Evolutionary conservation across 2,329 filamentous ascomycete genomes (phyloP).

Genomic region (Herpotrichia juniperi): DNA sequence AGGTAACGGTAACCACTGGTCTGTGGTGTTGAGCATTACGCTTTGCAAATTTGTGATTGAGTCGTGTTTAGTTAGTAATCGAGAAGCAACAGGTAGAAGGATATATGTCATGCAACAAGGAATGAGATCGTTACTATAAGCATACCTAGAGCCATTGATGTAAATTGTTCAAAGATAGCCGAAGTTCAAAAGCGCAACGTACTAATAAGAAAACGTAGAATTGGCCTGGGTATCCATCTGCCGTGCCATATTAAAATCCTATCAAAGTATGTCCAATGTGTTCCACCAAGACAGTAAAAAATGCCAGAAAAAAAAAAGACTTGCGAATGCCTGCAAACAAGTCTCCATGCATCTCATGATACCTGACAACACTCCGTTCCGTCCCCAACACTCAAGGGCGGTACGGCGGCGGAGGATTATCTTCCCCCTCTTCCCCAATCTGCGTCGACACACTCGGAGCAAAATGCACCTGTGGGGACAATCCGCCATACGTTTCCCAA

Average conservation of each 20-base stretch:
- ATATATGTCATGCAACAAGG: no score
- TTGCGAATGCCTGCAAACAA: constrained; percentile 17
- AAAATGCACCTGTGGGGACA: constrained; percentile 9
- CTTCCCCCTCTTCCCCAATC: constrained; percentile 14
- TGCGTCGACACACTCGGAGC: constrained; percentile 11
- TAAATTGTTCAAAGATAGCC: no score
- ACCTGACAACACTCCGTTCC: no score
- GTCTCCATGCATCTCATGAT: background rate
- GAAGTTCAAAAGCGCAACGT: background rate
- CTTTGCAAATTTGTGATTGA: no score
- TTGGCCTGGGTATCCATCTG: constrained; percentile 1
- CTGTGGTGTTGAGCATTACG: no score
- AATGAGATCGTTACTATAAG: no score
- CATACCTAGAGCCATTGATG: no score
- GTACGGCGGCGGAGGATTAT: constrained; percentile 29
- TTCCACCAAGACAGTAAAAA: constrained; percentile 5
- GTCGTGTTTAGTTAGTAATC: background rate
- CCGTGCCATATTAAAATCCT: background rate
- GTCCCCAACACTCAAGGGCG: constrained; percentile 11
- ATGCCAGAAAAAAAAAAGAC: background rate
- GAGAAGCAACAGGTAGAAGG: no score
- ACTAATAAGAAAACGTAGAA: background rate
- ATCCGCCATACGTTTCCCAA: constrained; percentile 33
- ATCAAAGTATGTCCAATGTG: constrained; percentile 1
- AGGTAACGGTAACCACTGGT: no score